Conservation (phyloP, 495 filamentous ascomycete genomes). For the Talaromyces nanjingensis region DNA sequence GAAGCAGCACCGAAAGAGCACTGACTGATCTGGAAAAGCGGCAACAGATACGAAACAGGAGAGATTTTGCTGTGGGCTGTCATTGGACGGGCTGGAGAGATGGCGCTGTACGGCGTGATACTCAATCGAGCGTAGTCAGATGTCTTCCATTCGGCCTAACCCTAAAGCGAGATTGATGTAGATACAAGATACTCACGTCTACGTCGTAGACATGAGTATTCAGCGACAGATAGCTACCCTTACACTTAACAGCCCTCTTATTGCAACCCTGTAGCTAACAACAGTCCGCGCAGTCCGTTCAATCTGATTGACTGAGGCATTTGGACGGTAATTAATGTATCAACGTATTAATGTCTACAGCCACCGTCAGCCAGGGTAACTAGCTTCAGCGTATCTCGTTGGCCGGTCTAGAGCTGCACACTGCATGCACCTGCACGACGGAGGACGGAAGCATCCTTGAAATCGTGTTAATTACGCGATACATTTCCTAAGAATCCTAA, state of each 20-base stretch:
- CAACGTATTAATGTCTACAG: neutral
- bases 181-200: neutral
- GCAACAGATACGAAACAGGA: neutral
- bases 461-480: neutral
- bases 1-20: neutral
- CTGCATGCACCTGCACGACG: conserved; percentile 4
- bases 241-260: neutral
- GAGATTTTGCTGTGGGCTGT: neutral
- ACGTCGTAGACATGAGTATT: too few relatives aligned
- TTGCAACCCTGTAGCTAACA: neutral
- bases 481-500: neutral
- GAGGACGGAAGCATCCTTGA: conserved; percentile 1
- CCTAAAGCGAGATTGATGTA: neutral
- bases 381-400: conserved; percentile 1
- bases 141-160: neutral
- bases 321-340: neutral
- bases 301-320: neutral
- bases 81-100: neutral
- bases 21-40: neutral
- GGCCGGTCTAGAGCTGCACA: neutral
- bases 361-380: conserved; percentile 2
- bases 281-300: neutral
- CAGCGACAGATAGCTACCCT: neutral
- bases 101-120: neutral
- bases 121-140: neutral